Base-by-base conservation (phyloP, 1,139 yeast genomes). In the Taphrina confusa region DNA sequence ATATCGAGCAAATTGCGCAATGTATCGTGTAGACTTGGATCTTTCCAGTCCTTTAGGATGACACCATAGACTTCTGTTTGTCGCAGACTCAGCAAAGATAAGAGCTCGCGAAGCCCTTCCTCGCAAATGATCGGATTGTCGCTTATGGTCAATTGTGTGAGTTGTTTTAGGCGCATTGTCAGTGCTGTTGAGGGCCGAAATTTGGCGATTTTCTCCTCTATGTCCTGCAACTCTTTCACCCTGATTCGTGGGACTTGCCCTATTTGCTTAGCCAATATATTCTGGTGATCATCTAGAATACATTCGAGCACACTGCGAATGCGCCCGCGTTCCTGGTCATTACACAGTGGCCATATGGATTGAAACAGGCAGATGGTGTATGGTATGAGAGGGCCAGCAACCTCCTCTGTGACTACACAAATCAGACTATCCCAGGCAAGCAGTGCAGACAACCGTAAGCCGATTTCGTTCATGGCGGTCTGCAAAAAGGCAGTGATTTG, bases 401-500 rank as follows among this genome's bases (percentile, higher is more conserved):
- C 82, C 5, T 78, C 75, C 14, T 81, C 78, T 16, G 76, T 77
- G 23, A 85, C 71, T 12, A 75, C 77, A 20, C 76, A 75, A 22
- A 81, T 82, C 62, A 86, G 76, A 23, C 73, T 76, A 66, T 75
- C 76, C 85, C 96, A 85, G 60, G 95, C 85, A 46, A 78, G 75
- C 58, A 92, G 74, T 0, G 94, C 83, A 36, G 80, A 79, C 18
- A 75, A 75, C 64, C 85, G 85, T 25, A 90, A 78, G 30, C 81
- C 83, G 0, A 78, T 73, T 22, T 79, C 80, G 40, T 85, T 91
- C 31, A 91, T 73, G 0, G 94, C 85, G 0, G 92, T 83, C 68
- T 90, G 97, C 18, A 94, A 74, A 67, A 95, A 87, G 0, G 95
- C 86, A 62, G 90, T 85, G 3, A 94, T 80, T 69, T 92, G 98